Base-by-base conservation (phyloP, 164 flowering plant species). In the Amborella trichopoda region DNA sequence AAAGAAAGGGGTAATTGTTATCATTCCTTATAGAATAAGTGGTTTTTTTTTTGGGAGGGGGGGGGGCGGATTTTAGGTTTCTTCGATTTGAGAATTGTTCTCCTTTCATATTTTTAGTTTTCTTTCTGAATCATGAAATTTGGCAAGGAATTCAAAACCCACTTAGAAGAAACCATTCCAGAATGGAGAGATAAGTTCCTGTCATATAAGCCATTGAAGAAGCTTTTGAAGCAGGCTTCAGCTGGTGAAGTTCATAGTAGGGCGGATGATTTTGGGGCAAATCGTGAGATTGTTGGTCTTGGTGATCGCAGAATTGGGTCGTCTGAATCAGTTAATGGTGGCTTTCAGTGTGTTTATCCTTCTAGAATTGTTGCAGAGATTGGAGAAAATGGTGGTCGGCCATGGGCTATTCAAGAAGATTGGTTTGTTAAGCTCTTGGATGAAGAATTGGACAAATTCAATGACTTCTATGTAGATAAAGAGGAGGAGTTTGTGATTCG, bases 171-270 rank as follows among this genome's bases (percentile, higher is more conserved):
- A 53, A 81, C 87, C 26, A 63, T 84, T 8, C 95, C 95, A 2
- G 95, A 75, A 42, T 84, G 95, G 95, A 73, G 84, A 30, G 95
- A 84, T 68, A 81, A 84, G 58, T 81, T 76, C 59, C 72, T 84
- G 52, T 72, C 76, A 45, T 84, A 84, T 81, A 84, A 84, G 53
- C 80, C 68, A 27, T 59, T 84, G 50, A 84, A 84, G 63, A 81
- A 84, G 66, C 69, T 81, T 44, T 76, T 84, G 65, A 81, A 84
- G 50, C 53, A 60, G 48, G 49, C 59, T 41, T 72, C 80, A 10
- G n/a, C 47, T 24, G 14, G 54, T 40, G 23, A 49, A n/a, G n/a
- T n/a, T n/a, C n/a, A n/a, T n/a, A n/a, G n/a, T n/a, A n/a, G n/a
- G n/a, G n/a, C n/a, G n/a, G n/a, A n/a, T n/a, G n/a, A n/a, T n/a